Base-by-base conservation (phyloP, 495 filamentous ascomycete genomes). In the Aspergillus saccharolyticus region DNA sequence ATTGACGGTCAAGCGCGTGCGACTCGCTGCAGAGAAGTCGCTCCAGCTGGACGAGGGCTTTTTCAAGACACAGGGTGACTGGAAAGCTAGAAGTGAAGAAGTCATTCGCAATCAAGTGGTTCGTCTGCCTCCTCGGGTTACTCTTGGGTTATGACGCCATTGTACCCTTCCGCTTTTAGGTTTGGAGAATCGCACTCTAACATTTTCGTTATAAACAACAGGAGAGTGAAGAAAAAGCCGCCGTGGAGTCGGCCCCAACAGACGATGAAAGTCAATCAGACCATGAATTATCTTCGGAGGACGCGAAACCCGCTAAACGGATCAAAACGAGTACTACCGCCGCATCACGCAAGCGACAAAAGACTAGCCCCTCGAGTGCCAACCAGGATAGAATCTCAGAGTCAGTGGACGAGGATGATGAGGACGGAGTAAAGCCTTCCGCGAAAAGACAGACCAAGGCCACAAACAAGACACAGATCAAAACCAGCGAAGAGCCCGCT, bases 71-170 rank as follows among this genome's bases (percentile, higher is more conserved):
- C 70, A 81, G 44, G 68, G 61, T 3, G 68, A 78, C 17, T 97
- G 93, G 94, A 95, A 94, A 63, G 67, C 74, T n/a, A 81, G 80
- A 61, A 95, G 90, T 71, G 90, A 95, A 56, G 63, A 78, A 17
- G 66, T 95, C 25, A 90, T 97, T 54, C 78, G 80, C 56, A 76
- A 81, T 16, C 82, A 84, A 69, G 80, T 88, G 53, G 92, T 96
- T 78, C 65, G 84, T 75, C 48, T 58, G 24, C 12, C 46, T 17
- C 10, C 14, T 18, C 17, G 0, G n/a, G 15, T 12, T 5, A 21
- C 17, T 8, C 14, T 16, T 42, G 9, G 22, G 24, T 20, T 19
- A 18, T 45, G 14, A 52, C 30, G 51, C 30, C 55, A 22, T 42
- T 33, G 20, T 10, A 50, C 30, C 1, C 16, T 4, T 28, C 17